Evolutionary conservation across 441 rosid genomes (phyloP).

Genomic region (Euphorbia schlechtendalii): DNA sequence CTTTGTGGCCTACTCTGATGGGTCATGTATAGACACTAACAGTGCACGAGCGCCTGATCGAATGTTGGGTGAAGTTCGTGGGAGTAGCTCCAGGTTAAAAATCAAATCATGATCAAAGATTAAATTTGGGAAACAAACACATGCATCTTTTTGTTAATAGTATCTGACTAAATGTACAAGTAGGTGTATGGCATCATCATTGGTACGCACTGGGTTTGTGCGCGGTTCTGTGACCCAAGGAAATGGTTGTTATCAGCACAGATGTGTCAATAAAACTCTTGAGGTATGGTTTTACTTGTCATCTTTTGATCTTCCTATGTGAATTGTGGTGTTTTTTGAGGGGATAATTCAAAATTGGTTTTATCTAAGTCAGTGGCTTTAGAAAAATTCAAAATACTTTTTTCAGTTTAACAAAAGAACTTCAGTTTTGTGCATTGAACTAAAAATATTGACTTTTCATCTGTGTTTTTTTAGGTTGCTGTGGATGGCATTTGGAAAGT

Average conservation of each 20-base stretch:
- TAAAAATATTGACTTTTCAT: too few relatives aligned
- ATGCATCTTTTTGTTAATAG: conserved; percentile 19
- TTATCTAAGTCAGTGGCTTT: too few relatives aligned
- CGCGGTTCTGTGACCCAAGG: too few relatives aligned
- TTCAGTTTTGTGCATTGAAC: too few relatives aligned
- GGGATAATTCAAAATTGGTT: too few relatives aligned
- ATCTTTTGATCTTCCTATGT: too few relatives aligned
- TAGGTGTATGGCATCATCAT: too few relatives aligned
- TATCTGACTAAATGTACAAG: conserved; percentile 50
- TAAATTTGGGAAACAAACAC: conserved; percentile 2
- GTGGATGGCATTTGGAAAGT: conserved; percentile 94
- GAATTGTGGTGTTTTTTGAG: too few relatives aligned
- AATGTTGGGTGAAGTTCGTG: conserved; percentile 98
- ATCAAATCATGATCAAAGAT: conserved; percentile 14
- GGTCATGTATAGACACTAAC: conserved; percentile 89
- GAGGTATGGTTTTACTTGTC: too few relatives aligned
- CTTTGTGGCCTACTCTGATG: conserved; percentile 98
- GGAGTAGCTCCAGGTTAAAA: conserved; percentile 78
- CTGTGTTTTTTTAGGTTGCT: conserved; percentile 61
- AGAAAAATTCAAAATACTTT: too few relatives aligned
- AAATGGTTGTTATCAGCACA: conserved; percentile 96
- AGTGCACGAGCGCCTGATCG: conserved; percentile 96
- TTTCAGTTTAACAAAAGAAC: too few relatives aligned
- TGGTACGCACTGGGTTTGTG: too few relatives aligned
- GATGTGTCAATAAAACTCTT: conserved; percentile 68